Base-by-base conservation (phyloP, 352 stramenopile genomes). In the Globisporangium canariense region DNA sequence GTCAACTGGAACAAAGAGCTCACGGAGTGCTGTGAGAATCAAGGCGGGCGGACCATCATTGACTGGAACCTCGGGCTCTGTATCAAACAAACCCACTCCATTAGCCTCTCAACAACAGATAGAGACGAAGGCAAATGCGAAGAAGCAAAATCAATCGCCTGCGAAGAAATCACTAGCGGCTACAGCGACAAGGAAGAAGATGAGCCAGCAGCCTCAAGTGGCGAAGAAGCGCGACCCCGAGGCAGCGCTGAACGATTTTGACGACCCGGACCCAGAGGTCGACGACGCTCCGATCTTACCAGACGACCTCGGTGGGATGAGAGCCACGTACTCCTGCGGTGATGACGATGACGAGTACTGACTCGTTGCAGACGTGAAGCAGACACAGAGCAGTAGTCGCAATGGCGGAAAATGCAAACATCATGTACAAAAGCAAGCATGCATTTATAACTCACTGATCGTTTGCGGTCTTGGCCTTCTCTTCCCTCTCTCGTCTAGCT, bases 241-340 rank as follows among this genome's bases (percentile, higher is more conserved):
- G 43, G 60, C 53, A 5, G 54, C 36, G 20, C 53, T 89, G 40
- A 68, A 64, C 45, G 77, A 88, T 58, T 90, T 89, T 74, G 82
- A 89, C 67, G 82, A 89, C 57, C 59, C 70, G 0, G 81, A 90
- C 25, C 78, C 81, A 5, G 79, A 88, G 45, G 60, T 90, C 7
- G 77, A 90, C 43, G 72, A 77, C 4, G 81, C 77, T 10, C 81
- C 81, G 2, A 20, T 74, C 16, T 18, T 82, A 0, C 77, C 77
- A 0, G 76, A 89, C 60, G 79, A 87, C 43, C 47, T 85, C 32
- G 53, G 51, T 4, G 64, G 67, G 7, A 71, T 83, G 51, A 54
- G 61, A 25, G 40, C 58, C 13, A 14, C 16, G 8, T 11, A 25
- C 7, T 14, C 4, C 1, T 43, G 13, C 25, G 60, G n/a, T 0